Evolutionary conservation across 352 stramenopile species (phyloP), one percentile per base, ranked within the genome.

Genomic region (Globisporangium splendens): DNA sequence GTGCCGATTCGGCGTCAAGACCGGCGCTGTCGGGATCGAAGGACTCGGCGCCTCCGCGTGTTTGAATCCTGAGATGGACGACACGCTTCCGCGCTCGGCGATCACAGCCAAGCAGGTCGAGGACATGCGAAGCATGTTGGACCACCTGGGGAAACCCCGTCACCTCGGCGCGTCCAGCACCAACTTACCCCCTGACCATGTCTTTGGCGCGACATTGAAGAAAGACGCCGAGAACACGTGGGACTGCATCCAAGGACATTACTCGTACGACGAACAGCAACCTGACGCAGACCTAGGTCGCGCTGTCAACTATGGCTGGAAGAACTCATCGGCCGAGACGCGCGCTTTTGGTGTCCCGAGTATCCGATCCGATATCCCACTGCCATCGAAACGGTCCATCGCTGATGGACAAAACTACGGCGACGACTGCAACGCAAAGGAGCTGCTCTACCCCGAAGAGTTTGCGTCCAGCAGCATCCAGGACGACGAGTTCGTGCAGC

Each of bases 351-450:
- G 92, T 12, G 72, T 88, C 1, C 90, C 92, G 4, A 93, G 75
- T n/a, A 82, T 97, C 33, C 80, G 90, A 1, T 84, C 69, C 10
- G 90, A 97, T 59, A 95, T 97, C 47, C 69, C 81, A 2, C 69
- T 77, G 33, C 88, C 89, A 18, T 65, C 66, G 7, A 79, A 71
- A 11, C 63, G 80, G 15, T 97, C 88, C 6, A 73, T 98, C n/a
- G 89, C 88, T 8, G 88, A 97, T 61, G 72, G 63, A 35, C 88
- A 97, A 61, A 98, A 98, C 62, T 97, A 96, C 61, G 89, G 89
- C 47, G 88, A 97, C 55, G 88, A 97, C 65, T 69, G 76, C 21
- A 79, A 65, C 54, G 85, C 79, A 42, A 77, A 91, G 39, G 77
- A 91, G 47, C 73, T 97, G 50, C 60, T 97, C 35, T 92, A 96